A percentile compares a stretch with the other conserved stretches of the same genome.
Conservation (phyloP, 2,329 filamentous ascomycete genomes). For the Westerdykella sp. region DNA sequence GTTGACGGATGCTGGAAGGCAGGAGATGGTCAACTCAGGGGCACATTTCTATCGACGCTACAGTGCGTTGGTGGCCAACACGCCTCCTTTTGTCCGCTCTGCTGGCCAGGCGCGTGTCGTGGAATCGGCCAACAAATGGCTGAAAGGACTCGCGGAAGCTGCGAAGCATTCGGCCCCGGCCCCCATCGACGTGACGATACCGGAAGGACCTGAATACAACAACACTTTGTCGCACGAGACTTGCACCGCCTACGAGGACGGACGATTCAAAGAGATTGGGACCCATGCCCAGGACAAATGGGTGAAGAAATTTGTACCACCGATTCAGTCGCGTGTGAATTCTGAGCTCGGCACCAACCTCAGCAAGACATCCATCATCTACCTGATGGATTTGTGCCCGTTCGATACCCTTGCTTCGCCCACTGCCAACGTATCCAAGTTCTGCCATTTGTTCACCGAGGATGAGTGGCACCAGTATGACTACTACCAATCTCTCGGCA, state of each 20-base stretch:
- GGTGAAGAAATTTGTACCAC: slow-evolving; percentile 56
- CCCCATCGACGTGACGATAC: slow-evolving; percentile 55
- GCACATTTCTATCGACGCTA: slow-evolving; percentile 72
- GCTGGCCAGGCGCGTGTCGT: slow-evolving; percentile 66
- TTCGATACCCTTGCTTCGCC: slow-evolving; percentile 66
- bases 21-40: slow-evolving; percentile 69
- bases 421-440: slow-evolving; percentile 54
- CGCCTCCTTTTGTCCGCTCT: slow-evolving; percentile 65
- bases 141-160: slow-evolving; percentile 62
- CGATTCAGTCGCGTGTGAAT: slow-evolving; percentile 66
- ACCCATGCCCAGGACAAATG: slow-evolving; percentile 52
- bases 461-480: slow-evolving; percentile 73
- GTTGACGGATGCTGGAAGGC: slow-evolving; percentile 61
- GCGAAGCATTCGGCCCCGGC: slow-evolving; percentile 37
- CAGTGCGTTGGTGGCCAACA: slow-evolving; percentile 50
- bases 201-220: slow-evolving; percentile 61
- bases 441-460: slow-evolving; percentile 69
- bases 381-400: slow-evolving; percentile 83
- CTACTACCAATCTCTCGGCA: slow-evolving; percentile 72
- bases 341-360: slow-evolving; percentile 63
- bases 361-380: slow-evolving; percentile 55
- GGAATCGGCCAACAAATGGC: slow-evolving; percentile 69
- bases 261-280: slow-evolving; percentile 46
- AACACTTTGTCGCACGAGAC: slow-evolving; percentile 74
- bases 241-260: slow-evolving; percentile 65